A percentile compares a stretch with the other conserved stretches of the same genome.
Evolutionary conservation across 345 rosid genomes (phyloP).

Genomic region (Excoecaria cochinchinensis): DNA sequence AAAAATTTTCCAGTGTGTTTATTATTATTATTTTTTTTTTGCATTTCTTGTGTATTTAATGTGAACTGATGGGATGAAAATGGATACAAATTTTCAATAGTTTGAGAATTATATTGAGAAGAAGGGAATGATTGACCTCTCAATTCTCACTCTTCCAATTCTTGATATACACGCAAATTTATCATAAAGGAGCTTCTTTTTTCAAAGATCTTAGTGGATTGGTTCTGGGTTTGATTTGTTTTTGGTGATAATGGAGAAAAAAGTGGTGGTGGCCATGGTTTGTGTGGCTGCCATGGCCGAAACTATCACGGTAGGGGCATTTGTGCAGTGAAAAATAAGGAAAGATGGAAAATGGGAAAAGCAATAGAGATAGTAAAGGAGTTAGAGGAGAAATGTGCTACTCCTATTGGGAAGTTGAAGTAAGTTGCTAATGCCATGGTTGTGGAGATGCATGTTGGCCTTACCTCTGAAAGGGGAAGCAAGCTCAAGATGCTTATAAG

Average conservation of each 20-base stretch:
- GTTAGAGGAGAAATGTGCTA: slow-evolving; percentile 68
- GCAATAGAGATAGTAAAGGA: slow-evolving; percentile 70
- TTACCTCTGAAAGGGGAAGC: slow-evolving; percentile 93
- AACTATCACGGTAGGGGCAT: slow-evolving; percentile 50
- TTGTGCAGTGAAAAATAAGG: slow-evolving; percentile 56
- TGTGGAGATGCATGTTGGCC: slow-evolving; percentile 99
- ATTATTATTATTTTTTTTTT: too few relatives aligned
- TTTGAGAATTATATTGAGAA: too few relatives aligned
- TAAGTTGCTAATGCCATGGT: slow-evolving; percentile 95
- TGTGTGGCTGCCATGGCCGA: slow-evolving; percentile 32
- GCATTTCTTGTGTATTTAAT: too few relatives aligned
- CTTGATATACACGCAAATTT: neutral
- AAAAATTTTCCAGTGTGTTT: too few relatives aligned
- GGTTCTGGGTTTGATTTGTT: slow-evolving; percentile 13
- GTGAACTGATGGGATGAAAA: too few relatives aligned
- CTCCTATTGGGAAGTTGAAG: slow-evolving; percentile 59
- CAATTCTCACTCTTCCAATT: slow-evolving; percentile 9
- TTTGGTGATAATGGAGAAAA: slow-evolving; percentile 49
- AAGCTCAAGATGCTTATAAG: slow-evolving; percentile 96
- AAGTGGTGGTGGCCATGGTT: slow-evolving; percentile 50
- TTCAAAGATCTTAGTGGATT: neutral
- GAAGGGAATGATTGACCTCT: too few relatives aligned
- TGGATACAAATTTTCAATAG: too few relatives aligned
- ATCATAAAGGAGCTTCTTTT: neutral
- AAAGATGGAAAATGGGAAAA: slow-evolving; percentile 59